These are phyloP conservation scores for Amoebophrya sp. DNA, from an alignment of 169 alveolate genomes.

Conservation along the genomic window DNA sequence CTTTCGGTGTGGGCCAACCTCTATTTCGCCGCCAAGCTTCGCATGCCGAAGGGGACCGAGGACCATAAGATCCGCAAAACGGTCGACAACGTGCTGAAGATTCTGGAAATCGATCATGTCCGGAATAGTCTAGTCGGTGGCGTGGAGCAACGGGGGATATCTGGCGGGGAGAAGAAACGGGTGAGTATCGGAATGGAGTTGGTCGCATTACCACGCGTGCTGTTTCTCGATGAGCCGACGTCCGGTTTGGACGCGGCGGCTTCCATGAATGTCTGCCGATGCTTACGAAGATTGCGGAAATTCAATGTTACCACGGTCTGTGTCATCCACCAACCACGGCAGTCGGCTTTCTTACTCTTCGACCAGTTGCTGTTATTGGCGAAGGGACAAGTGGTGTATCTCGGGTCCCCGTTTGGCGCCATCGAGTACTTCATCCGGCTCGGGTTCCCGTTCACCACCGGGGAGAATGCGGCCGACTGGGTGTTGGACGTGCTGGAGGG, in stretches of 20 bases:
- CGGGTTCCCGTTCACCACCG: slow-evolving; percentile 2
- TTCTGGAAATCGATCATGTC: slow-evolving; percentile 46
- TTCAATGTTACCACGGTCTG: slow-evolving; percentile 63
- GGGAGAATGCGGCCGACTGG: slow-evolving; percentile 29
- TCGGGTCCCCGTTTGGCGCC: slow-evolving; percentile 44
- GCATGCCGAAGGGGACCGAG: slow-evolving; percentile 40
- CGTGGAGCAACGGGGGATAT: slow-evolving; percentile 61
- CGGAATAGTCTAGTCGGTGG: slow-evolving; percentile 64
- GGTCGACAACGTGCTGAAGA: slow-evolving; percentile 45
- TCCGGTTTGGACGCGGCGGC: slow-evolving; percentile 78
- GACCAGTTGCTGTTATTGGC: slow-evolving; percentile 59
- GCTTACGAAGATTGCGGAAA: slow-evolving; percentile 57
- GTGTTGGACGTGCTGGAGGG: neutral
- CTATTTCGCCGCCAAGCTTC: slow-evolving; percentile 61
- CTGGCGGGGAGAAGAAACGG: slow-evolving; percentile 80
- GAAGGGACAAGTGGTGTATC: slow-evolving; percentile 61
- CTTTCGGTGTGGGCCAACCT: slow-evolving; percentile 66
- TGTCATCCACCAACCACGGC: slow-evolving; percentile 69
- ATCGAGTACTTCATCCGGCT: slow-evolving; percentile 20
- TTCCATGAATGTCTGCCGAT: slow-evolving; percentile 60
- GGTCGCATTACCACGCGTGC: slow-evolving; percentile 70
- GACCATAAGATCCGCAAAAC: neutral
- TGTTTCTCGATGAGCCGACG: no score
- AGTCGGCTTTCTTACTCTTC: slow-evolving; percentile 56
- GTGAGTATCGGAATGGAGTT: slow-evolving; percentile 74